A percentile compares a stretch with the other conserved stretches of the same genome.
These are phyloP conservation scores for Psilocybe sp. DNA, from an alignment of 768 basidiomycete species.

Conservation along the genomic window DNA sequence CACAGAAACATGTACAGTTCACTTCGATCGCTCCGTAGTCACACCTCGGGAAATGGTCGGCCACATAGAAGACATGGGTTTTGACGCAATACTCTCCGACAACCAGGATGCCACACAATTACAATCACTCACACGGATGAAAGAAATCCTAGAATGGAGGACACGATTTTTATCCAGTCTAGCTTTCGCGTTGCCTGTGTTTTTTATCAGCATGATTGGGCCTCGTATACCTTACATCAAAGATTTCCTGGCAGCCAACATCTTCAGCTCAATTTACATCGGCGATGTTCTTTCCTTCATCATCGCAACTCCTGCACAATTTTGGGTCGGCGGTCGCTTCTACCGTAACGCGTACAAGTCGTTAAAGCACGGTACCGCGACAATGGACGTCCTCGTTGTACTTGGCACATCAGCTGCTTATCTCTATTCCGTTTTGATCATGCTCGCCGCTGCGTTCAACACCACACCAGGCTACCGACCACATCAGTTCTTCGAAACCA, in stretches of 20 bases:
- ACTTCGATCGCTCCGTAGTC: constrained; percentile 70
- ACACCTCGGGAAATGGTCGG: constrained; percentile 88
- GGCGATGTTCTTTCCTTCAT: constrained; percentile 74
- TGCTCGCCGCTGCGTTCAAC: constrained; percentile 67
- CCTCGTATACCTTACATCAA: constrained; percentile 63
- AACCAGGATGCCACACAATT: constrained; percentile 81
- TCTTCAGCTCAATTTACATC: constrained; percentile 72
- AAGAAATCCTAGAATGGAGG: constrained; percentile 91
- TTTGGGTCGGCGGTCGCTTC: constrained; percentile 86
- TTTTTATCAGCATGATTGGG: constrained; percentile 86
- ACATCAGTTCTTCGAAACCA: constrained; percentile 95
- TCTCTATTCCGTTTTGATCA: constrained; percentile 75
- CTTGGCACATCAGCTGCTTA: constrained; percentile 95
- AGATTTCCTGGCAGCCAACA: constrained; percentile 42
- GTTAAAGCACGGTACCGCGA: constrained; percentile 83
- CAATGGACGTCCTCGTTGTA: constrained; percentile 98
- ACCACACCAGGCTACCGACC: constrained; percentile 70
- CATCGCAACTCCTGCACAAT: constrained; percentile 89
- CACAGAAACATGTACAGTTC: constrained; percentile 70
- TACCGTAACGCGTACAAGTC: constrained; percentile 90
- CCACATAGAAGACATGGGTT: constrained; percentile 83
- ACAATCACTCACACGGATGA: constrained; percentile 80
- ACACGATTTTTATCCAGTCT: constrained; percentile 71
- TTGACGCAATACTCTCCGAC: constrained; percentile 83
- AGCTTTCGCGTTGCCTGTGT: constrained; percentile 88